A percentile compares a stretch with the other conserved stretches of the same genome.
Evolutionary conservation across 306 rosid genomes (phyloP).

Genomic region (Glycine tomentella): DNA sequence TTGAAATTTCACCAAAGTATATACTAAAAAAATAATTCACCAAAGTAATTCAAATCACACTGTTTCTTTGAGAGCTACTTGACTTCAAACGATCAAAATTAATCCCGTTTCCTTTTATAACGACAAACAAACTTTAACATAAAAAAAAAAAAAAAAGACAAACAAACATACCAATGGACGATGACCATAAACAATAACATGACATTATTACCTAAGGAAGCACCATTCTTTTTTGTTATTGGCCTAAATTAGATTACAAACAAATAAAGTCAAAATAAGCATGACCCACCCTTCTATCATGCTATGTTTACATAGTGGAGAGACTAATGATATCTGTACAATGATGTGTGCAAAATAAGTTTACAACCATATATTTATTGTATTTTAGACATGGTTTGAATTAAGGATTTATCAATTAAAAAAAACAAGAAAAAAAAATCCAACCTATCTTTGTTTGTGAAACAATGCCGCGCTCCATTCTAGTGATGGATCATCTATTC

Average conservation of each 20-base stretch:
- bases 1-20: too few relatives aligned
- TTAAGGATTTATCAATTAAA: background rate
- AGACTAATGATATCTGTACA: background rate
- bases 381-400: constrained; percentile 1
- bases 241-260: background rate
- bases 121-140: too few relatives aligned
- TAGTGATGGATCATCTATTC: background rate
- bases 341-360: background rate
- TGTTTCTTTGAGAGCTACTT: too few relatives aligned
- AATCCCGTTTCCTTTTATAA: too few relatives aligned
- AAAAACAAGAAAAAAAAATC: too few relatives aligned
- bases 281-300: background rate
- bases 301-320: background rate
- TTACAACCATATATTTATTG: background rate
- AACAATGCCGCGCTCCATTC: background rate
- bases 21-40: too few relatives aligned
- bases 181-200: background rate
- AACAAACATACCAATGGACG: background rate
- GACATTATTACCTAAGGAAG: background rate
- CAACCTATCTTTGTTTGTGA: background rate
- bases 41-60: too few relatives aligned
- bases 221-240: background rate
- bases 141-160: too few relatives aligned
- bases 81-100: too few relatives aligned
- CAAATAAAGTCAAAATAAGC: background rate